phyloP scores from a whole-genome alignment of 768 basidiomycete genomes.

The Tricholoma bakamatsutake region DNA sequence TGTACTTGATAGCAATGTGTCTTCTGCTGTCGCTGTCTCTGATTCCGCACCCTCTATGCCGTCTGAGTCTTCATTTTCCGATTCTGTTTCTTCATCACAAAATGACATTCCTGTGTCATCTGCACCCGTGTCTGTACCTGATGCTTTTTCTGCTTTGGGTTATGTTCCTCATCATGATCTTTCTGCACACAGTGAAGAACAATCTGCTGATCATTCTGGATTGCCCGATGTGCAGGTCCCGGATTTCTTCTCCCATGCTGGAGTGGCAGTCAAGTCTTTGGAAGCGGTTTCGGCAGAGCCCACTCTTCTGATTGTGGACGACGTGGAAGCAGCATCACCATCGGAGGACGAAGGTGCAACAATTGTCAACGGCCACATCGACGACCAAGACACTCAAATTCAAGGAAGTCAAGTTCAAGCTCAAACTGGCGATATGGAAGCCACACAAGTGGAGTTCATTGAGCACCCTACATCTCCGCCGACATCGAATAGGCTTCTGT shows the following conservation, averaged over 20 bases:
- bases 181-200: slow-evolving; percentile 37
- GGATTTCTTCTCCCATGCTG: slow-evolving; percentile 10
- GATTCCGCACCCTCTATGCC: slow-evolving; percentile 3
- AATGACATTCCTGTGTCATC: slow-evolving; percentile 20
- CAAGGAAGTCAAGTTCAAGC: slow-evolving; percentile 14
- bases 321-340: slow-evolving; percentile 16
- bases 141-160: slow-evolving; percentile 30
- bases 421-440: slow-evolving; percentile 11
- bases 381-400: slow-evolving; percentile 10
- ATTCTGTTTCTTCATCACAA: slow-evolving; percentile 28
- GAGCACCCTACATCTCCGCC: slow-evolving; percentile 60
- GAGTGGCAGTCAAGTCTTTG: slow-evolving; percentile 24
- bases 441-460: slow-evolving; percentile 36
- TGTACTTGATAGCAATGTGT: slow-evolving; percentile 8
- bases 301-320: slow-evolving; percentile 43
- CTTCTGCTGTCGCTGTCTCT: slow-evolving; percentile 9
- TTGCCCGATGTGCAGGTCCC: slow-evolving; percentile 39
- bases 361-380: slow-evolving; percentile 18
- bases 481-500: slow-evolving; percentile 41
- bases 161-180: slow-evolving; percentile 31
- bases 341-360: slow-evolving; percentile 20
- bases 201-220: slow-evolving; percentile 42
- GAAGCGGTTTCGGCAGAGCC: slow-evolving; percentile 44
- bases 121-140: slow-evolving; percentile 47
- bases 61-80: slow-evolving; percentile 19